These are phyloP conservation scores for Zoysia japonica DNA, from an alignment of 176 grass and related monocot genomes.

Conservation along the genomic window DNA sequence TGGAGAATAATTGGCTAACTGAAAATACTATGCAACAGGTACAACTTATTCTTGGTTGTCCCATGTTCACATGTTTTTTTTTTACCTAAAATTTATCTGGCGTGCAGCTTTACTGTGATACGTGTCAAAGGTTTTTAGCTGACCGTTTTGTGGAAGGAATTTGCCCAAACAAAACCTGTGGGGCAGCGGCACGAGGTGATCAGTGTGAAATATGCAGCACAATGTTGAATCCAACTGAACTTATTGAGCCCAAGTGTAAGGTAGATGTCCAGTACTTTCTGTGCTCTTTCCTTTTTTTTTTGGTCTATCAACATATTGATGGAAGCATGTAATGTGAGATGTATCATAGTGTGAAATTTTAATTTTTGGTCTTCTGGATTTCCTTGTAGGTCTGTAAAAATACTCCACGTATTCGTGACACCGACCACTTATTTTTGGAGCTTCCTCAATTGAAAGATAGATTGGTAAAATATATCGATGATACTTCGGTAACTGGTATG, in stretches of 20 bases:
- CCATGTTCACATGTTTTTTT: slow-evolving; percentile 24
- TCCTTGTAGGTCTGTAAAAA: slow-evolving; percentile 68
- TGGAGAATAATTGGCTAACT: slow-evolving; percentile 93
- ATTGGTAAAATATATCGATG: slow-evolving; percentile 78
- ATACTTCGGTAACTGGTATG: slow-evolving; percentile 77
- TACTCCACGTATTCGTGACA: slow-evolving; percentile 78
- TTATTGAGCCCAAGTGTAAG: slow-evolving; percentile 95
- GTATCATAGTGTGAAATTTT: slow-evolving; percentile 2
- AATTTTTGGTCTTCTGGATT: slow-evolving; percentile 13
- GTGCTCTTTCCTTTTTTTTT: background rate
- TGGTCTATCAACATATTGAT: slow-evolving; percentile 6
- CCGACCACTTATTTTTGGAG: slow-evolving; percentile 96
- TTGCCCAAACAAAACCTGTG: slow-evolving; percentile 79
- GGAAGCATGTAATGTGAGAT: background rate
- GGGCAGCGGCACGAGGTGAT: slow-evolving; percentile 77
- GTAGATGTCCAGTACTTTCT: slow-evolving; percentile 42
- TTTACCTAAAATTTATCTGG: background rate
- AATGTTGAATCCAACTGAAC: slow-evolving; percentile 88
- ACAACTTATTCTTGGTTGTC: slow-evolving; percentile 31
- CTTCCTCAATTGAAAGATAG: slow-evolving; percentile 82
- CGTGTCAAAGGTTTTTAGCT: slow-evolving; percentile 82
- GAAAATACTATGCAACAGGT: slow-evolving; percentile 98
- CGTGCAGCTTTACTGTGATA: slow-evolving; percentile 86
- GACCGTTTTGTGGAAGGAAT: slow-evolving; percentile 90
- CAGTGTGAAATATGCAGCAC: slow-evolving; percentile 97